Evolutionary conservation across 2,329 filamentous ascomycete genomes (phyloP).

Genomic region (Diplocarpon rosae): DNA sequence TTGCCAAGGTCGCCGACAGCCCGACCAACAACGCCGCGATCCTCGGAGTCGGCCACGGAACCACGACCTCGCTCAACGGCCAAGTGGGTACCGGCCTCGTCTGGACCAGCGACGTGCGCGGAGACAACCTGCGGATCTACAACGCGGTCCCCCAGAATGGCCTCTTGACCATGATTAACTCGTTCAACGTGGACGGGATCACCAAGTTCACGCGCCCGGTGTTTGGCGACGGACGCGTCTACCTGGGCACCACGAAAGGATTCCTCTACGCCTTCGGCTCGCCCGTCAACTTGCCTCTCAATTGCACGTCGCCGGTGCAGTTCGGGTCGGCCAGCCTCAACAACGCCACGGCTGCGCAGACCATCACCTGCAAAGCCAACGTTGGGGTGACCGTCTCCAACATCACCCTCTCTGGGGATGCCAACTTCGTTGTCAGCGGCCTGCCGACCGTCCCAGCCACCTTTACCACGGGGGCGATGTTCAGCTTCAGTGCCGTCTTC

Average conservation of each 20-base stretch:
- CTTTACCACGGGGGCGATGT: constrained; percentile 30
- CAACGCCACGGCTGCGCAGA: constrained; percentile 25
- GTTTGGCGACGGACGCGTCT: constrained; percentile 45
- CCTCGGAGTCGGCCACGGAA: constrained; percentile 45
- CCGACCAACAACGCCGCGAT: constrained; percentile 39
- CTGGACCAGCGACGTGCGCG: constrained; percentile 46
- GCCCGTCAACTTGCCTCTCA: constrained; percentile 39
- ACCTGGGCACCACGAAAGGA: constrained; percentile 41
- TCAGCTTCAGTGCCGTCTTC: constrained; percentile 36
- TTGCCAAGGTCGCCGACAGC: constrained; percentile 41
- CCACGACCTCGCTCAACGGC: constrained; percentile 42
- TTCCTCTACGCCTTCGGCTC: constrained; percentile 45
- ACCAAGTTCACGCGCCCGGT: constrained; percentile 47
- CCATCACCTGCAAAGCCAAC: constrained; percentile 38
- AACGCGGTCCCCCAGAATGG: constrained; percentile 39
- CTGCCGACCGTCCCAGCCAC: constrained; percentile 26
- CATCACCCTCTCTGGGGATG: constrained; percentile 29
- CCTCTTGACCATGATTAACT: constrained; percentile 36
- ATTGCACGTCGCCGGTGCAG: constrained; percentile 28
- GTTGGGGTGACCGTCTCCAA: constrained; percentile 33
- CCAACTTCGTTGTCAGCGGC: constrained; percentile 30
- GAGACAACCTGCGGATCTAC: constrained; percentile 40
- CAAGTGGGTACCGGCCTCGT: constrained; percentile 43
- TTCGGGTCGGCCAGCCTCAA: constrained; percentile 37
- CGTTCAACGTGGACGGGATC: constrained; percentile 39